Evolutionary conservation across 345 rosid species (phyloP).

Genomic region (Eucalyptus erythrocorys): DNA sequence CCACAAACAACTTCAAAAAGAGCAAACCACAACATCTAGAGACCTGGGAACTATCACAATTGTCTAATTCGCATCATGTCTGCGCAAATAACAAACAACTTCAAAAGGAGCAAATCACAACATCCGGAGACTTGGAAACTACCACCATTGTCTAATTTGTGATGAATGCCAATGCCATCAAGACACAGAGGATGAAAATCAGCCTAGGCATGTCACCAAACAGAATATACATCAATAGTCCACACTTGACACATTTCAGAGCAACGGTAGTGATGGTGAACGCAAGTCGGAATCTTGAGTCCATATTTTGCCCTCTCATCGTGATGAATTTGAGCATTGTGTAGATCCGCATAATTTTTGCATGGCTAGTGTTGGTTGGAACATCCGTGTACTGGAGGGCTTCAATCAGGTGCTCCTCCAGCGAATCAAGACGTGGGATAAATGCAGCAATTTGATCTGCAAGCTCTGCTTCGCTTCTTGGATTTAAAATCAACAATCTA

Average conservation of each 20-base stretch:
- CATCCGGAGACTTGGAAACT: rapidly evolving
- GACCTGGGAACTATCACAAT: rapidly evolving
- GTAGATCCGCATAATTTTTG: not conserved
- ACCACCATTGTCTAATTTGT: not conserved
- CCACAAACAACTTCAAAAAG: rapidly evolving
- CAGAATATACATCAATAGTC: not conserved
- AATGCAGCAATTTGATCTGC: not conserved
- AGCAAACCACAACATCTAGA: not conserved
- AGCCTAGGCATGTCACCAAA: not conserved
- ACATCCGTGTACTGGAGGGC: not conserved
- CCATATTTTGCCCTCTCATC: not conserved
- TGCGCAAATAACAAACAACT: not conserved
- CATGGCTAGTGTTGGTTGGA: not conserved
- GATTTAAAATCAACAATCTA: not conserved
- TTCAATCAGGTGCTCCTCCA: not conserved
- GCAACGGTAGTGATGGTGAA: not conserved
- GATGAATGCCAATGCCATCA: rapidly evolving
- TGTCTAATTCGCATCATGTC: not conserved
- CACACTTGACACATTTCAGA: not conserved
- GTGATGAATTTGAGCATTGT: not conserved
- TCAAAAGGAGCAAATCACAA: not conserved
- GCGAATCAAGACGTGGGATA: not conserved
- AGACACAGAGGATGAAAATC: not conserved
- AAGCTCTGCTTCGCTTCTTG: not conserved
- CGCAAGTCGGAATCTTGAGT: not conserved